These are phyloP conservation scores for Lithohypha guttulata DNA, from an alignment of 2,329 filamentous ascomycete species.

Conservation along the genomic window DNA sequence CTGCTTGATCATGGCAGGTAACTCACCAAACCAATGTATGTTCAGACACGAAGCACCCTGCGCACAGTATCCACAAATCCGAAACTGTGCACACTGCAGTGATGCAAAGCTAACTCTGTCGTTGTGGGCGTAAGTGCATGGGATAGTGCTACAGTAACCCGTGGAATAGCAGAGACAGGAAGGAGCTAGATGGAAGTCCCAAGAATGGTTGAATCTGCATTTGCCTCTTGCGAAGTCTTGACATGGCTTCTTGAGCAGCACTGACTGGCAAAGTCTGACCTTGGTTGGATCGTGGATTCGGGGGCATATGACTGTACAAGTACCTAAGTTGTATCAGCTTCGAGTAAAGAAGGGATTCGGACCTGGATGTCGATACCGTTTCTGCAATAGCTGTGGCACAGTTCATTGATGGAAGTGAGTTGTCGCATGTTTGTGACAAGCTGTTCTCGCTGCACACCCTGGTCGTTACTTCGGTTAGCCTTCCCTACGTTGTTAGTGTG, in stretches of 20 bases:
- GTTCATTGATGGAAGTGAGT: constrained; percentile 1
- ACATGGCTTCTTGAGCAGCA: constrained; percentile 24
- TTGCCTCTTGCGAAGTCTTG: background rate
- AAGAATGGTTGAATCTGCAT: constrained; percentile 1
- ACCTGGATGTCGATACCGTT: constrained; percentile 4
- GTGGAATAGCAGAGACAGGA: constrained; percentile 1
- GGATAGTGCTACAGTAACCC: background rate
- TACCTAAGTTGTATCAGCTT: constrained; percentile 2
- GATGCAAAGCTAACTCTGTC: background rate
- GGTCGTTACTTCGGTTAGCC: too few species aligned
- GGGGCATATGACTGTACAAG: constrained; percentile 48
- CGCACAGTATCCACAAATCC: constrained; percentile 2
- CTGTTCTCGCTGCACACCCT: too few species aligned
- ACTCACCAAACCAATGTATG: background rate
- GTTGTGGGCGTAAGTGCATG: constrained; percentile 6
- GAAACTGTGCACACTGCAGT: constrained; percentile 1
- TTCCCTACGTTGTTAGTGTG: too few species aligned
- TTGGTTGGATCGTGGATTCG: constrained; percentile 76
- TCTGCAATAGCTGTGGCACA: constrained; percentile 4
- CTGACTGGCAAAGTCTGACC: constrained; percentile 83
- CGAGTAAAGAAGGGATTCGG: background rate
- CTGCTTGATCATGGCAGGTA: background rate
- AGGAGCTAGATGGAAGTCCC: constrained; percentile 4
- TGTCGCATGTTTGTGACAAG: too few species aligned
- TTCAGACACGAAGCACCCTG: constrained; percentile 1